Base-by-base conservation (phyloP, 495 filamentous ascomycete genomes). In the Penicillium dipodomyicola region DNA sequence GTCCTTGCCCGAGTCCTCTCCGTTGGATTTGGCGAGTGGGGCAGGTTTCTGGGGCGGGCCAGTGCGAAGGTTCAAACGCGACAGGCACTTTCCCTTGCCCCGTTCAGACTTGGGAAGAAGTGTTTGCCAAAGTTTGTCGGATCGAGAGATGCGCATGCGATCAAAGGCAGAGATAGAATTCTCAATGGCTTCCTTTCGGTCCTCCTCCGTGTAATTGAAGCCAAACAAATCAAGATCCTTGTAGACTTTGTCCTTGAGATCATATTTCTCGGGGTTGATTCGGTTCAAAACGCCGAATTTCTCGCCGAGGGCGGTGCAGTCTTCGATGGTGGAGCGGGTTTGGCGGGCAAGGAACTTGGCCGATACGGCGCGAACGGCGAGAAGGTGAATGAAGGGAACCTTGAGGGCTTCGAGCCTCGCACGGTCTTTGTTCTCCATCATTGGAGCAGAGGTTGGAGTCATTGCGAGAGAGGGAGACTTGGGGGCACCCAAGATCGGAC, bases 151-250 rank as follows among this genome's bases (percentile, higher is more conserved):
- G 5, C 92, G 83, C 74, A 87, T 78, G 52, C 87, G 84, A 75
- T 96, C 92, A 62, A 88, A 96, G 23, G 86, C 80, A 37, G 81
- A 85, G 50, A 95, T 82, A n/a, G 91, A 89, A 65, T 88, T 90
- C 62, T 93, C 85, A 68, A 96, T 92, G 12, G 89, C 92, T 12
- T 79, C 77, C 63, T 91, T 78, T 25, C 91, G 85, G 61, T 92
- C 82, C 30, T 81, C 70, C 23, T 69, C 81, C 15, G 77, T 75
- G 67, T 92, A 94, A 7, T 80, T 76, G 68, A 91, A 94, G 14
- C 82, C 82, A 81, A 86, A 96, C 17, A 91, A 81, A 65, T 96
- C 88, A 29, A 96, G 76, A 55, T 96, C 91, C 63, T 87, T 91
- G 77, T 86, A 96, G 41, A 77, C 77, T 58, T 82, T 84, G 65